Evolutionary conservation across 1,284 basidiomycete species (phyloP).

Genomic region (Cutaneotrichosporon sp.): DNA sequence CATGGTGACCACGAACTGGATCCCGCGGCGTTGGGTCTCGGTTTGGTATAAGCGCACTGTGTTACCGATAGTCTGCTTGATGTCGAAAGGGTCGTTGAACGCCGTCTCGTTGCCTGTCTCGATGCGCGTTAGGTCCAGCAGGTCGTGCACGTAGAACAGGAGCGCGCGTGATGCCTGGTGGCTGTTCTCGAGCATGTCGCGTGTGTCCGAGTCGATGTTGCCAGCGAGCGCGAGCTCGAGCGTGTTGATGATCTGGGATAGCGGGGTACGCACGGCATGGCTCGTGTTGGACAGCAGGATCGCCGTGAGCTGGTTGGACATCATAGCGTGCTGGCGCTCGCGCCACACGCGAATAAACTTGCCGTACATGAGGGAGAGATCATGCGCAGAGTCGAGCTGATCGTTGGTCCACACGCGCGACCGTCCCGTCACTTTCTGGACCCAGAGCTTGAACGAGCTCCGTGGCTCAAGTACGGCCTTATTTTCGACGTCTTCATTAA

Average conservation of each 20-base stretch:
- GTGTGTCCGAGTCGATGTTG: slow-evolving; percentile 70
- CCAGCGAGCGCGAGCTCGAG: slow-evolving; percentile 82
- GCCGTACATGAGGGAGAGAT: slow-evolving; percentile 69
- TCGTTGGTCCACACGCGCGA: slow-evolving; percentile 80
- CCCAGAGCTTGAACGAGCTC: slow-evolving; percentile 79
- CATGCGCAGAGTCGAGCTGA: slow-evolving; percentile 80
- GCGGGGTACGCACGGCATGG: slow-evolving; percentile 66
- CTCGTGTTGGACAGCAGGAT: slow-evolving; percentile 81
- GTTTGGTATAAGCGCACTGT: slow-evolving; percentile 62
- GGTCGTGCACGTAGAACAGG: slow-evolving; percentile 80
- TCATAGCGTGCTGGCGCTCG: slow-evolving; percentile 73
- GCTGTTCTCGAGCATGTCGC: slow-evolving; percentile 73
- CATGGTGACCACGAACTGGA: slow-evolving; percentile 66
- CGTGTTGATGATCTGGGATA: slow-evolving; percentile 62
- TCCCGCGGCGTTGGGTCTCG: slow-evolving; percentile 67
- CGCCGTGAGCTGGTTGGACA: slow-evolving; percentile 69
- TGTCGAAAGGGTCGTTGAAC: slow-evolving; percentile 78
- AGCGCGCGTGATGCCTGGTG: slow-evolving; percentile 79
- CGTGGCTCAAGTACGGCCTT: slow-evolving; percentile 64
- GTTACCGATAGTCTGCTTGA: slow-evolving; percentile 67
- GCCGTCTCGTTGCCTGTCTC: slow-evolving; percentile 77
- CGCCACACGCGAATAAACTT: slow-evolving; percentile 82
- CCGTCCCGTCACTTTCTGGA: slow-evolving; percentile 70
- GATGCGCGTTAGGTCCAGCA: slow-evolving; percentile 77
- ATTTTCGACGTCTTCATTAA: slow-evolving; percentile 50